A percentile compares a stretch with the other conserved stretches of the same genome.
Evolutionary conservation across 2,329 filamentous ascomycete species (phyloP).

Genomic region (Orbilia quercus): DNA sequence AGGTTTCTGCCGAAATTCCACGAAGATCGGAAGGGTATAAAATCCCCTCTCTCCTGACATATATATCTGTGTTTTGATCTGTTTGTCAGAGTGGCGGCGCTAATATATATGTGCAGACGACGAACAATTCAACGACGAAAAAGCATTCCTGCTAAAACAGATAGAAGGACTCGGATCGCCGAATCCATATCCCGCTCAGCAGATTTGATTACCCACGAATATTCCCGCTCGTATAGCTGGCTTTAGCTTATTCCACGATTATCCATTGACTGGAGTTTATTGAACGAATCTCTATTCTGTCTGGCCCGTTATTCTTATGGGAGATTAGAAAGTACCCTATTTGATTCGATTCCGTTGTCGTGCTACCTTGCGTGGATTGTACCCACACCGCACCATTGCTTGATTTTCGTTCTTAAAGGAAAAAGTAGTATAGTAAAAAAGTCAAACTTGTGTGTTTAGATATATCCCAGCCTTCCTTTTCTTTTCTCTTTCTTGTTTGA

Average conservation of each 20-base stretch:
- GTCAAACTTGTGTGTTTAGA: neutral
- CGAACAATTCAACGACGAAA: constrained; percentile 98
- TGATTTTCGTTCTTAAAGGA: neutral
- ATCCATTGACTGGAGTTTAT: too few species aligned
- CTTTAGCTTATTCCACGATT: too few species aligned
- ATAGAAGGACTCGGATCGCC: constrained; percentile 68
- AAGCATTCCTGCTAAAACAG: constrained; percentile 95
- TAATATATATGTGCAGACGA: constrained; percentile 72
- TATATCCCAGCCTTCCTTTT: neutral
- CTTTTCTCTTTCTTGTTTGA: neutral
- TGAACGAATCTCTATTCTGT: too few species aligned
- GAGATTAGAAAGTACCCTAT: too few species aligned
- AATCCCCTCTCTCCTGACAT: neutral
- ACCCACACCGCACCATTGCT: too few species aligned
- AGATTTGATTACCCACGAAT: constrained; percentile 7
- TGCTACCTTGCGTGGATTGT: too few species aligned
- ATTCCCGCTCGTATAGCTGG: too few species aligned
- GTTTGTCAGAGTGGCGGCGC: neutral
- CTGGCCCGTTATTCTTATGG: too few species aligned
- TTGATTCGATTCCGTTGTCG: too few species aligned
- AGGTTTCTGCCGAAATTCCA: constrained; percentile 91
- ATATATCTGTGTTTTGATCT: neutral
- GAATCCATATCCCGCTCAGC: constrained; percentile 26
- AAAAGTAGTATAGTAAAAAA: neutral
- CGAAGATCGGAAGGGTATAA: constrained; percentile 78